These are phyloP conservation scores for Colletotrichum navitas DNA, from an alignment of 2,329 filamentous ascomycete species.

Conservation along the genomic window DNA sequence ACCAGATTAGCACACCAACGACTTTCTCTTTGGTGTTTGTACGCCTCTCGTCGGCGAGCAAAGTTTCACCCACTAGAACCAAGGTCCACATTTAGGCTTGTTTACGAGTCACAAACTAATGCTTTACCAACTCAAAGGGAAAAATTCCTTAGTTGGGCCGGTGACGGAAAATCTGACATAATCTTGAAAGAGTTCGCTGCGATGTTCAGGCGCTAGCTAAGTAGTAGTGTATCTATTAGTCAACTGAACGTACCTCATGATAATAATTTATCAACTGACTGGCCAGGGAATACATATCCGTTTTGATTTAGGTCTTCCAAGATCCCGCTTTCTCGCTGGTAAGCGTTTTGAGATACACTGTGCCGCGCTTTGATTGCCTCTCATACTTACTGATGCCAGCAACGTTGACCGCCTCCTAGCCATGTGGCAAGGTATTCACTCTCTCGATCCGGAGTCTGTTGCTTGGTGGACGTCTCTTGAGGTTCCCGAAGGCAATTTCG, in stretches of 20 bases:
- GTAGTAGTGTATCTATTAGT: neutral
- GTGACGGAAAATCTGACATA: neutral
- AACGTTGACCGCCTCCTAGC: neutral
- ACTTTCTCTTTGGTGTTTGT: too few species aligned
- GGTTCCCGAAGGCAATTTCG: constrained; percentile 8
- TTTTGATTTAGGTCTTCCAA: neutral
- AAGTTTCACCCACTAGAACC: neutral
- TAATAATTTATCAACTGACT: neutral
- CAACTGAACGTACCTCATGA: too few species aligned
- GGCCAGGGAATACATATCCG: neutral
- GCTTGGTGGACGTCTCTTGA: constrained; percentile 16
- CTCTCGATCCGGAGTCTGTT: constrained; percentile 3
- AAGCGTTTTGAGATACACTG: neutral
- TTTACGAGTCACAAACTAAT: neutral
- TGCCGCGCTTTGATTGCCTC: neutral
- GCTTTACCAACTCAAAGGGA: neutral
- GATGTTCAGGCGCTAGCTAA: neutral
- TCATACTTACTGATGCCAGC: neutral
- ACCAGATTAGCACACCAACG: too few species aligned
- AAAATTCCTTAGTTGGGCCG: neutral
- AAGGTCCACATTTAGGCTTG: neutral
- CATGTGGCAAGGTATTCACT: constrained; percentile 1
- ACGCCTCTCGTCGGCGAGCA: neutral
- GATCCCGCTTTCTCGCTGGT: neutral
- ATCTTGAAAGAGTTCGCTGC: too few species aligned